Base-by-base conservation (phyloP, 2,329 filamentous ascomycete species). In the Ophiosphaerella narmari region DNA sequence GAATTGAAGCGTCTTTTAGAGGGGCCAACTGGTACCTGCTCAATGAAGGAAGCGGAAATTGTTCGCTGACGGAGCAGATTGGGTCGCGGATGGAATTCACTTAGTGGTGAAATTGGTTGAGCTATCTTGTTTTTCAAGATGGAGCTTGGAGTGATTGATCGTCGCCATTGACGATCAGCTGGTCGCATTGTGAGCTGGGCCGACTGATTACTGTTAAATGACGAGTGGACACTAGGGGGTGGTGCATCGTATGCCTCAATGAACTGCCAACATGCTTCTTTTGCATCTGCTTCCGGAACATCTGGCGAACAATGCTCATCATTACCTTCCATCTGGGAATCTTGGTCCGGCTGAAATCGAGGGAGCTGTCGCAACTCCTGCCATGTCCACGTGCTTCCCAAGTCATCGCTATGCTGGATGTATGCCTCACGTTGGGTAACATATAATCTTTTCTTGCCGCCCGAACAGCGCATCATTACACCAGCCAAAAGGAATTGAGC, bases 371-470 rank as follows among this genome's bases (percentile, higher is more conserved):
- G 82, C 8, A 92, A 71, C 39, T 80, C 81, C 59, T 86, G 85
- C 89, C 89, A 93, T 1, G 83, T 86, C 87, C 87, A 91, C 5
- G 79, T 59, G 40, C 57, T 57, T 3, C 59, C 58, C 33, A 81
- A 80, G 5, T 81, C 77, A 29, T 78, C 73, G 12, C 75, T 70
- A 53, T 85, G 82, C 64, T 93, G 89, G 2, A 89, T 74, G 57
- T 93, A 93, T 1, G 87, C 86, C 58, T 88, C 85, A 3, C 86
- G 83, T 50, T 90, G 87, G 1, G 89, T 93, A 50, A 92, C 80
- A 72, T 89, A 93, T 11, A 93, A 80, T 7, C 89, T 81, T 54
- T 86, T 85, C 55, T 78, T 72, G 7, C 77, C 77, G 21, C 82
- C 80, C 8, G 82, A 80, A 26, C 85, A 81, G 62, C 86, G 85